A percentile compares a stretch with the other conserved stretches of the same genome.
Conservation (phyloP, 2,329 filamentous ascomycete genomes). For the Diaporthe ampelina region DNA sequence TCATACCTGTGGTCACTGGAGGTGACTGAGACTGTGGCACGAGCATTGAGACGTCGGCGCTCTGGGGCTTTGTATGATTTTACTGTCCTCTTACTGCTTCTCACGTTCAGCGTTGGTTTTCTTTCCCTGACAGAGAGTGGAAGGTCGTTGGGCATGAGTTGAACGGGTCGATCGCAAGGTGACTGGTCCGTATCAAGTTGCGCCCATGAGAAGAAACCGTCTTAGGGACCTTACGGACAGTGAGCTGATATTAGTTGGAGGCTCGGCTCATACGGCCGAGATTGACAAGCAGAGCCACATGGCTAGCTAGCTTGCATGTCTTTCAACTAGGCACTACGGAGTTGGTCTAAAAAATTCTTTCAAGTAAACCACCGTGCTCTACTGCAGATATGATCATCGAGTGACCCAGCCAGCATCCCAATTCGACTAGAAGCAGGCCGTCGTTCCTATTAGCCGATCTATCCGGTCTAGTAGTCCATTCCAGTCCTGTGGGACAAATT, state of each 20-base stretch:
- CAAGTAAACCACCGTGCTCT: background rate
- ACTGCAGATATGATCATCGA: background rate
- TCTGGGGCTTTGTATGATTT: constrained; percentile 13
- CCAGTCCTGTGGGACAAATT: background rate
- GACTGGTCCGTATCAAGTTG: background rate
- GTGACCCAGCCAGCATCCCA: background rate
- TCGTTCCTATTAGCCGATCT: background rate
- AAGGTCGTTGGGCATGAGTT: background rate
- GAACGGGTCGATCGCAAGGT: background rate
- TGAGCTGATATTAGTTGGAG: no score
- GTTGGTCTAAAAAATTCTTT: background rate
- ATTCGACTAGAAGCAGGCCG: background rate
- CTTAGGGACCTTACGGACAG: background rate
- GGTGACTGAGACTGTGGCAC: background rate
- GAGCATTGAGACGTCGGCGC: constrained; percentile 9
- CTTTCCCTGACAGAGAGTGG: background rate
- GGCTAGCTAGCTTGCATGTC: constrained; percentile 13
- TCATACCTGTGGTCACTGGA: constrained; percentile 2
- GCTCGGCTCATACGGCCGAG: background rate
- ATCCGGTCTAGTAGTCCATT: background rate
- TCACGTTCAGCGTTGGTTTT: constrained; percentile 11
- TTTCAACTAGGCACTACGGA: background rate
- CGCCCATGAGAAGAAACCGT: background rate
- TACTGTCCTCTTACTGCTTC: constrained; percentile 5
- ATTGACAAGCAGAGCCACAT: background rate